Base-by-base conservation (phyloP, 2,329 filamentous ascomycete species). In the Cyphellophora europaea region DNA sequence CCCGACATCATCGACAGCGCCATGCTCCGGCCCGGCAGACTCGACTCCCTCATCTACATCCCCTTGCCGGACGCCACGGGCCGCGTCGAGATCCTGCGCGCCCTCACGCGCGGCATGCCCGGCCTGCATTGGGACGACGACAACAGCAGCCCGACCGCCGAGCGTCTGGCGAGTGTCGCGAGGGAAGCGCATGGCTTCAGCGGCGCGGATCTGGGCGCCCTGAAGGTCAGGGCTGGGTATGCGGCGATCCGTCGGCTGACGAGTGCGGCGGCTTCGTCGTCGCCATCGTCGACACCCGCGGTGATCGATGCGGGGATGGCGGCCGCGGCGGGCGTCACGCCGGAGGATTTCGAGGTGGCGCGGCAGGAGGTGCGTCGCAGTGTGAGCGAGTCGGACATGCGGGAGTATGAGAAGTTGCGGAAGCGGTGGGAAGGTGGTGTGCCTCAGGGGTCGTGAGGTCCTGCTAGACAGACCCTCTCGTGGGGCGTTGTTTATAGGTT, bases 1-100 rank as follows among this genome's bases (percentile, higher is more conserved):
- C 89, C 89, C 0, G 89, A 96, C 53, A 93, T 94, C 64, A 96
- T 98, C 48, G 91, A 98, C 55, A 79, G 85, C 2, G 91, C 91
- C 2, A 93, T 98, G 77, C 72, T 96, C 8, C 80, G 91, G 1
- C 89, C 91, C 0, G 91, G 91, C 1, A 79, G 91, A 16, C 70
- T 98, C 1, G 89, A 88, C 45, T 89, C 81, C 0, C 74, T 81
- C n/a, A 71, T 96, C 16, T 95, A 89, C 49, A 82, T 98, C 25
- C 88, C 91, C 50, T 64, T 96, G 0, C 91, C 91, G 0, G 79
- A 77, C 16, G 67, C 79, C 0, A 69, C 78, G 5, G 87, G 94
- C 54, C 73, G 91, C 11, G 82, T 83, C 0, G 86, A 93, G 37
- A 98, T 98, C 42, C 66, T 98, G 14, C 71, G 71, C 36, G 85